Percentiles rank a stretch among this genome's conserved stretches.
phyloP scores from a whole-genome alignment of 1,139 yeast species.

The Taphrina deformans region DNA sequence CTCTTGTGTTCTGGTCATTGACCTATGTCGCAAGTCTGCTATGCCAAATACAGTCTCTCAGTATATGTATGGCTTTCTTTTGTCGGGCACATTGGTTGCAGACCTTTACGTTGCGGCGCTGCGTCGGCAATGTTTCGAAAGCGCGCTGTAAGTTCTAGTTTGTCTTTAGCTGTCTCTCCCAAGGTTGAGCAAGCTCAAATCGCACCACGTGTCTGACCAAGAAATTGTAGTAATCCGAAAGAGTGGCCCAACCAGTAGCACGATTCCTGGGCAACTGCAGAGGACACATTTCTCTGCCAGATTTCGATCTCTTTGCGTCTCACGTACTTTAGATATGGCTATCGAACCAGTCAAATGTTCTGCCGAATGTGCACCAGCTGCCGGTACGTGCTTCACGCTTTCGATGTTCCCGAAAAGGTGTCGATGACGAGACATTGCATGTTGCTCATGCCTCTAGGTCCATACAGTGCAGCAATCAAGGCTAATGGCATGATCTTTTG shows the following conservation, averaged over 20 bases:
- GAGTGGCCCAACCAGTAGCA: background rate
- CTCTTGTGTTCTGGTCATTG: too few species aligned
- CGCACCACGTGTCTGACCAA: background rate
- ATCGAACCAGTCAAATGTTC: slow-evolving; percentile 25
- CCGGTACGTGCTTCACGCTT: background rate
- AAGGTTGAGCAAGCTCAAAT: too few species aligned
- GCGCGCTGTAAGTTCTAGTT: too few species aligned
- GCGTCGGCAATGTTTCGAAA: too few species aligned
- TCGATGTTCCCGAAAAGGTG: background rate
- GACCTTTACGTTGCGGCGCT: too few species aligned
- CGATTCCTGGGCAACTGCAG: background rate
- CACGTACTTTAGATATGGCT: background rate
- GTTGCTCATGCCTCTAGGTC: background rate
- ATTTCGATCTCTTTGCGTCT: background rate
- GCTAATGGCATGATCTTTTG: slow-evolving; percentile 69
- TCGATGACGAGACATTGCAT: background rate
- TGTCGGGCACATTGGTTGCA: too few species aligned
- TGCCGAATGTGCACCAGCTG: slow-evolving; percentile 30
- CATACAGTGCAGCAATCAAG: slow-evolving; percentile 34
- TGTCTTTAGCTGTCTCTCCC: too few species aligned
- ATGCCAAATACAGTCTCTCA: too few species aligned
- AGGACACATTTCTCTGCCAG: background rate
- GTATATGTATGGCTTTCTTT: too few species aligned
- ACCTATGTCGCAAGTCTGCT: too few species aligned
- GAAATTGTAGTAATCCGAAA: background rate